These are phyloP conservation scores for Sarocladium brachiariae DNA, from an alignment of 2,329 filamentous ascomycete species.

Conservation along the genomic window DNA sequence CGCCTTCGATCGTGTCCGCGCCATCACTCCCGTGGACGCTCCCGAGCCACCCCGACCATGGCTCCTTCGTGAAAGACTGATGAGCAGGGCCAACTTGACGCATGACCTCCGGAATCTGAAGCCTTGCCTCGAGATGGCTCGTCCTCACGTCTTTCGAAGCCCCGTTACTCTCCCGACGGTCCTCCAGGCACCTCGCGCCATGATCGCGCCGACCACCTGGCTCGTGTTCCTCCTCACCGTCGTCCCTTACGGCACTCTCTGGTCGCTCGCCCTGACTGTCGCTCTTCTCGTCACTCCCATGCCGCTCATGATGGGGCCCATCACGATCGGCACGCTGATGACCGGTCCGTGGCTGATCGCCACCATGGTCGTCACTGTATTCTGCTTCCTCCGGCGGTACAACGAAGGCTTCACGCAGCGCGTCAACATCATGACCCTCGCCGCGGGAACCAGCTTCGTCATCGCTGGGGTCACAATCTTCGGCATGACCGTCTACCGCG, in stretches of 20 bases:
- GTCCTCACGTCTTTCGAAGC: slow-evolving; percentile 23
- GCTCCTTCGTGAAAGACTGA: slow-evolving; percentile 16
- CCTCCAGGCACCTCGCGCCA: slow-evolving; percentile 40
- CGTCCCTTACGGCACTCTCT: slow-evolving; percentile 39
- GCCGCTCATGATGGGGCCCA: slow-evolving; percentile 34
- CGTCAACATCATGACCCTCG: slow-evolving; percentile 27
- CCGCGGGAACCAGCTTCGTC: slow-evolving; percentile 29
- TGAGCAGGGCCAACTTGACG: slow-evolving; percentile 24
- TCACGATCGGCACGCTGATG: slow-evolving; percentile 37
- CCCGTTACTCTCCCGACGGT: slow-evolving; percentile 23
- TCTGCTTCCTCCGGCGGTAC: slow-evolving; percentile 26
- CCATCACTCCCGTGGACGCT: not conserved
- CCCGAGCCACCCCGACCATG: slow-evolving; percentile 16
- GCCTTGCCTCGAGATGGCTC: slow-evolving; percentile 21
- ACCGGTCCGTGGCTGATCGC: slow-evolving; percentile 36
- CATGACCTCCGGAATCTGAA: slow-evolving; percentile 34
- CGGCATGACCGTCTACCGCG: slow-evolving; percentile 29
- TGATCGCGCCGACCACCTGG: slow-evolving; percentile 41
- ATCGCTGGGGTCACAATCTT: slow-evolving; percentile 37
- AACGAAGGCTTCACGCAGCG: slow-evolving; percentile 25
- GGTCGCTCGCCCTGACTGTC: slow-evolving; percentile 38
- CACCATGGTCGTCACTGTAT: slow-evolving; percentile 23
- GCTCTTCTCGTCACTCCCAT: slow-evolving; percentile 39
- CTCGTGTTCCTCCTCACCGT: slow-evolving; percentile 38
- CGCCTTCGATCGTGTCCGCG: slow-evolving; percentile 34